Evolutionary conservation across 345 rosid genomes (phyloP), one percentile per base, ranked within the genome.

Genomic region (Lepidium didymum): DNA sequence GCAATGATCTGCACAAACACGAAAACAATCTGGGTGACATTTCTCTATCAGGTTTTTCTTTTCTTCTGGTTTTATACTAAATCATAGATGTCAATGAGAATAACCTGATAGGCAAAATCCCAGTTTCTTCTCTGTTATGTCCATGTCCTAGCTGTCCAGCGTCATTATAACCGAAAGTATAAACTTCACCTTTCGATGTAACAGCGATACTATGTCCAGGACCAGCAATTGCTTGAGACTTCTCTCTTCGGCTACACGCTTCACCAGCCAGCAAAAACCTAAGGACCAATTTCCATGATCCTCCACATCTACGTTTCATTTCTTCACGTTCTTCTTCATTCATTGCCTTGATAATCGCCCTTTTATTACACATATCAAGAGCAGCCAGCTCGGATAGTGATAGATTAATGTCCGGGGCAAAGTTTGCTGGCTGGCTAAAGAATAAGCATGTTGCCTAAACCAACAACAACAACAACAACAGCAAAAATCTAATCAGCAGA

Each of bases 361-460:
- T 86, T 74, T 85, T 86, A 50, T 73, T 81, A 84, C 99, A 94
- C 97, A 94, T 85, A 70, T 94, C 99, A 21, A 94, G 82, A 79
- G 99, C 96, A 61, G 97, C 97, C 25, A 94, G 88, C 86, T 94
- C 99, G 0, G 97, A 61, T 56, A 94, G 77, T 29, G 96, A 87
- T 71, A 94, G 73, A 70, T 64, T 85, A 75, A 40, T 66, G 77
- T 94, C 93, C 4, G 97, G 99, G 59, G 85, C 56, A 57, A 91
- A 91, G 78, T 91, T 86, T 70, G 97, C 99, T 36, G 96, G 97
- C 85, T 84, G 95, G 84, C 97, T 87, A 76, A 94, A 94, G 90
- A 91, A 94, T 31, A 84, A 84, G 49, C 99, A 89, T 70, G 99
- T 87, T 72, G 90, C 97, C 99, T 94, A 96, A 51, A 80, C 70